phyloP scores from a whole-genome alignment of 768 basidiomycete species.

The Tulasnella calospora region DNA sequence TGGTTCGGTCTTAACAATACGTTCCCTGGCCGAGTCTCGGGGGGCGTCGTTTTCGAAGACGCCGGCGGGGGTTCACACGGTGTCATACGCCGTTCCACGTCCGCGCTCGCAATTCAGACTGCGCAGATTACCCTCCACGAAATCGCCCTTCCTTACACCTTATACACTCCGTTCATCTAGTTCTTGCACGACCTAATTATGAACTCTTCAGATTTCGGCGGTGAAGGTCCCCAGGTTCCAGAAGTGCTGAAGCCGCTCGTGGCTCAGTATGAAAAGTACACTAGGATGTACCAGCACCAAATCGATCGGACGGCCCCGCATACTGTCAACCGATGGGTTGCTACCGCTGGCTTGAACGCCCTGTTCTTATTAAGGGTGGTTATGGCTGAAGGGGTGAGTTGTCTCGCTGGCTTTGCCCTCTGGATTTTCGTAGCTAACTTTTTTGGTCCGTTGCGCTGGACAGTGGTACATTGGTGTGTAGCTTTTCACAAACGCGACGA shows the following conservation, averaged over 20 bases:
- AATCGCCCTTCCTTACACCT: not conserved
- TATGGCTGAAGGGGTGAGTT: conserved; percentile 79
- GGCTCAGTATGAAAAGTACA: conserved; percentile 28
- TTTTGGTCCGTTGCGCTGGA: conserved; percentile 28
- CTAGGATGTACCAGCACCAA: conserved; percentile 73
- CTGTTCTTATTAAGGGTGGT: conserved; percentile 84
- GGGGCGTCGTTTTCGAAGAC: not conserved
- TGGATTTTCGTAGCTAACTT: conserved; percentile 25
- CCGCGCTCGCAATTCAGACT: not conserved
- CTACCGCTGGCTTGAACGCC: conserved; percentile 60
- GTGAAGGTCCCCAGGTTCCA: conserved; percentile 8
- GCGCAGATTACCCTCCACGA: not conserved
- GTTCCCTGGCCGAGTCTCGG: not conserved
- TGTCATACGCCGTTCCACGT: not conserved
- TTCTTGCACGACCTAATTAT: not conserved
- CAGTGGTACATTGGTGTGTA: conserved; percentile 91
- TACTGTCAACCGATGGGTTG: conserved; percentile 82
- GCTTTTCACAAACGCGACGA: not conserved
- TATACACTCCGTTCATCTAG: not conserved
- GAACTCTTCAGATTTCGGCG: conserved; percentile 19
- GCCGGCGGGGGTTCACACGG: too few species aligned
- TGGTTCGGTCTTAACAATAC: too few species aligned
- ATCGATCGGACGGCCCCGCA: conserved; percentile 94
- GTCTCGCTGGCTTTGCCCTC: conserved; percentile 1
- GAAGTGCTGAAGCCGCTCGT: conserved; percentile 28